phyloP scores from a whole-genome alignment of 495 filamentous ascomycete species.

The Xylaria venustula region DNA sequence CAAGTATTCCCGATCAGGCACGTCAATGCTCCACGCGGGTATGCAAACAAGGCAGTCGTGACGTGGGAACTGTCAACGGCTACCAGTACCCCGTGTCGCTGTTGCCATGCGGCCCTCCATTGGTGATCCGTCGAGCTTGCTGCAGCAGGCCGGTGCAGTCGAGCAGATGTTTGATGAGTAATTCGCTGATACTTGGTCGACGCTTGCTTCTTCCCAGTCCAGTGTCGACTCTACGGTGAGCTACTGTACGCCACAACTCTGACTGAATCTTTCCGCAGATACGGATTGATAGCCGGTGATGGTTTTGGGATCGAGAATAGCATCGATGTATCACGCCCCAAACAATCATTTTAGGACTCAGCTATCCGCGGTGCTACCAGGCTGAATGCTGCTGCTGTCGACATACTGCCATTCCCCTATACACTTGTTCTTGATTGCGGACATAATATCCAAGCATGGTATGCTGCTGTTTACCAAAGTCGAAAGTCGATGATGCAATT shows the following conservation, averaged over 20 bases:
- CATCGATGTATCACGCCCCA: no score
- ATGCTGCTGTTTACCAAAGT: no score
- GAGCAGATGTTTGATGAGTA: background rate
- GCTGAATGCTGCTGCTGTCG: no score
- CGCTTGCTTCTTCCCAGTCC: background rate
- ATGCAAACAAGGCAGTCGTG: background rate
- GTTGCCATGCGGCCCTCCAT: background rate
- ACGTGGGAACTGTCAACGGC: background rate
- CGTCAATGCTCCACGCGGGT: background rate
- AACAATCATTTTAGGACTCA: no score
- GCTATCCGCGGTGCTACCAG: no score
- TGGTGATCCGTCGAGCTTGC: background rate
- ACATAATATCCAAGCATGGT: no score
- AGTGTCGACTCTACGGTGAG: background rate
- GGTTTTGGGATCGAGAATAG: no score
- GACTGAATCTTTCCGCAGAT: background rate
- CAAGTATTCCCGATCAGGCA: background rate
- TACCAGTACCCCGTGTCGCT: background rate
- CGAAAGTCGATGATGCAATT: no score
- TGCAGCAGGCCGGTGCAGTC: background rate
- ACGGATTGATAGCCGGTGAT: no score
- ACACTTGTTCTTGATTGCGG: no score
- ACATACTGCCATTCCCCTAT: no score
- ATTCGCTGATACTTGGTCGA: background rate
- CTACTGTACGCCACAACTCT: background rate